Base-by-base conservation (phyloP, 1,139 yeast genomes). In the Starmera stellimalicola region DNA sequence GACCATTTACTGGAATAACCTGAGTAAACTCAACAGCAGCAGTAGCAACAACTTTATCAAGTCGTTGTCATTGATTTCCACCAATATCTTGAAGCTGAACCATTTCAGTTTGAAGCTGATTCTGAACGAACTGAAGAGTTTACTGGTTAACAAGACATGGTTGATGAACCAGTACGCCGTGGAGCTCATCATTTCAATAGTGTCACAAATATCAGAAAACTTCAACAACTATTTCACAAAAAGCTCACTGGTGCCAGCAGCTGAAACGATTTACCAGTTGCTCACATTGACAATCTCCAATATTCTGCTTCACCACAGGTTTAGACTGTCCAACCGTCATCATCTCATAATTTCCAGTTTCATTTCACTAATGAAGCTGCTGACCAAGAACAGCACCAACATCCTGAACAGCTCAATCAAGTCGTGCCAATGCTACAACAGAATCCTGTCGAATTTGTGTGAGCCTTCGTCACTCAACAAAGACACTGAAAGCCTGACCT, bases 391-490 rank as follows among this genome's bases (percentile, higher is more conserved):
- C 9, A 31, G 26, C 5, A 31, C 26, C 5, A 44, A 50, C 3
- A 14, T 25, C 4, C 37, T 56, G 14, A 41, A 52, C 5, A 28
- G 34, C 1, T 57, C 64, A 1, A 43, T 42, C 17, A 51, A 42
- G 17, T 48, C 55, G 9, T 81, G 79, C 0, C 51, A 58, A 7
- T 56, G 75, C 0, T 73, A 62, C 37, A 56, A 79, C 2, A 70
- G 95, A 47, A 56, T 83, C 14, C 50, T 85, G 34, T 60, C 68
- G 22, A 80, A 81, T 47, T 58, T 81, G 29, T 83, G 94, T 60
- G 94, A 84, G 43, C 94, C 95, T 1, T 60, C 65, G 6, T 54
- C 58, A 29, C 36, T 50, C 44, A 31, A 44, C 36, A 34, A 48
- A 8, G 39, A 37, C 14, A 43, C 40, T 17, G 40, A 41, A 10